phyloP scores from a whole-genome alignment of 2,329 filamentous ascomycete genomes.

The Epichloe elymi region DNA sequence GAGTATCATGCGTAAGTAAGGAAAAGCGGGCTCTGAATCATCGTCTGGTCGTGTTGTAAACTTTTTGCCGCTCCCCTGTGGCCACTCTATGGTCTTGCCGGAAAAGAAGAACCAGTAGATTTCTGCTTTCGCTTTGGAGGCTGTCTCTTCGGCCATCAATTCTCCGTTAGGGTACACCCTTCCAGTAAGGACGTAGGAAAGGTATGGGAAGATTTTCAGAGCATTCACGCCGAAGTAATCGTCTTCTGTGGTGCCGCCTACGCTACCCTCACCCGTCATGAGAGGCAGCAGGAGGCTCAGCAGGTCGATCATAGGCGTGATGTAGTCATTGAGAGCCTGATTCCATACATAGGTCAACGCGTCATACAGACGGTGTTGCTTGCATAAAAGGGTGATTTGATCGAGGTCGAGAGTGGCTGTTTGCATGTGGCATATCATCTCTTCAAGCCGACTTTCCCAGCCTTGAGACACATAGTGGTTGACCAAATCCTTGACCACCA shows the following conservation, averaged over 20 bases:
- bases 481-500: conserved; percentile 75
- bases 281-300: conserved; percentile 51
- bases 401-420: conserved; percentile 87
- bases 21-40: conserved; percentile 60
- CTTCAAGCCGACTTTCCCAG: conserved; percentile 68
- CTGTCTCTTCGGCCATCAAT: conserved; percentile 56
- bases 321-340: conserved; percentile 73
- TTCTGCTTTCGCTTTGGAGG: conserved; percentile 67
- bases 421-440: conserved; percentile 87
- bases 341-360: conserved; percentile 97
- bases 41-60: conserved; percentile 47
- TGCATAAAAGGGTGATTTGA: conserved; percentile 81
- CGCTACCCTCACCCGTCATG: conserved; percentile 41
- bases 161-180: conserved; percentile 84
- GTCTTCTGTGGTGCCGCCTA: conserved; percentile 41
- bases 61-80: conserved; percentile 44
- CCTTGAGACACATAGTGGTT: conserved; percentile 66
- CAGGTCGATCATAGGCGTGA: conserved; percentile 79
- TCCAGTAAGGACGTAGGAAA: conserved; percentile 83
- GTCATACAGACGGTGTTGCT: conserved; percentile 84
- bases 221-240: conserved; percentile 57
- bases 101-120: conserved; percentile 92
- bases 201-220: conserved; percentile 85
- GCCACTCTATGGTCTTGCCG: conserved; percentile 65
- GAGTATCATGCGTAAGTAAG: conserved; percentile 71